Evolutionary conservation across 805 yeast genomes (phyloP).

Genomic region (Candida odintsovae): DNA sequence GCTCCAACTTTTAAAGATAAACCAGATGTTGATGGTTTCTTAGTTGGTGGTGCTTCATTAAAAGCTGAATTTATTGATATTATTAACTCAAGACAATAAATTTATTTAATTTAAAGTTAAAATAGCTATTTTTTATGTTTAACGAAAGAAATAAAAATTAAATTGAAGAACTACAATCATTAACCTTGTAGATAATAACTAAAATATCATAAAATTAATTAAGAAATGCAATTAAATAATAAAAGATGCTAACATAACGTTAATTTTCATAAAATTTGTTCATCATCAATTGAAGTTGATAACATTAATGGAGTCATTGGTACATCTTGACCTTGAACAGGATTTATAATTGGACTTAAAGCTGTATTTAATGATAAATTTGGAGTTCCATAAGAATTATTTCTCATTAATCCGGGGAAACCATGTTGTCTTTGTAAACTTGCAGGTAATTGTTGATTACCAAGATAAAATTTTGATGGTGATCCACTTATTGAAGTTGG

Average conservation of each 20-base stretch:
- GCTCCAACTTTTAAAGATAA: constrained; percentile 86
- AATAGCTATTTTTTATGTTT: background rate
- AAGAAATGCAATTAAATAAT: too few relatives aligned
- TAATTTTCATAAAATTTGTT: background rate
- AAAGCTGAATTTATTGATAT: constrained; percentile 97
- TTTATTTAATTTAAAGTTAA: background rate
- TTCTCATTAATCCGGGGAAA: constrained; percentile 11
- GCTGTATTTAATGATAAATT: background rate
- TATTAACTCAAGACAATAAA: constrained; percentile 79
- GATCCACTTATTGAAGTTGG: constrained; percentile 20
- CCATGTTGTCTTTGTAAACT: constrained; percentile 12
- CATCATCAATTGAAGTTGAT: background rate
- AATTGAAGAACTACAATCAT: background rate
- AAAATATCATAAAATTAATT: too few relatives aligned
- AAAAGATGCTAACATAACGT: too few relatives aligned
- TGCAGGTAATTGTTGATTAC: constrained; percentile 16
- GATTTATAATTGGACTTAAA: constrained; percentile 17
- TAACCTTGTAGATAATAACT: too few relatives aligned
- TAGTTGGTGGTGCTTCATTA: constrained; percentile 98
- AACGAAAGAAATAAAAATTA: background rate
- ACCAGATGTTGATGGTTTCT: constrained; percentile 94
- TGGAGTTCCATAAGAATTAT: constrained; percentile 11
- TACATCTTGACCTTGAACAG: constrained; percentile 11
- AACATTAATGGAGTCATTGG: constrained; percentile 24
- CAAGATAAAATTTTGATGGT: constrained; percentile 17